phyloP scores from a whole-genome alignment of 768 basidiomycete species.

The Aureoboletus auriporus region DNA sequence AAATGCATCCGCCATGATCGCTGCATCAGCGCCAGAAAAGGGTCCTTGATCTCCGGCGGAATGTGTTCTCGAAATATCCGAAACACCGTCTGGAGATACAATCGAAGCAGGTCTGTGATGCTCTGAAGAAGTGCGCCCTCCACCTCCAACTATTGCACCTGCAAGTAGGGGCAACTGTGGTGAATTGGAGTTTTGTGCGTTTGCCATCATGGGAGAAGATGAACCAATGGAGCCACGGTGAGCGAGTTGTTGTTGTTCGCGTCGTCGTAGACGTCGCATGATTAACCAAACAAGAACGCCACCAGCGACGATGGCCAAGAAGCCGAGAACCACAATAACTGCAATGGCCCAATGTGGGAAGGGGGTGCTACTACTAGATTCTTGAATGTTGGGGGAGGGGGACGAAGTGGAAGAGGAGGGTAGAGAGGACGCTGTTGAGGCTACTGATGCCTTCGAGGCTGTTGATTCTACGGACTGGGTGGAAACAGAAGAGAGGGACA shows the following conservation, averaged over 20 bases:
- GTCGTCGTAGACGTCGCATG: constrained; percentile 61
- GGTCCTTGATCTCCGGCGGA: constrained; percentile 63
- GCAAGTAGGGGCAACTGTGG: constrained; percentile 49
- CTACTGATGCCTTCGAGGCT: constrained; percentile 36
- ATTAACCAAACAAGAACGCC: constrained; percentile 70
- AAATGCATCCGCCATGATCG: constrained; percentile 92
- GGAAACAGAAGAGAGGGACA: constrained; percentile 36
- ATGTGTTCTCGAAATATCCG: constrained; percentile 60
- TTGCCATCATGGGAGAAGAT: constrained; percentile 78
- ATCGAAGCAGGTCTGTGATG: constrained; percentile 34
- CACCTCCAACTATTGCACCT: constrained; percentile 29
- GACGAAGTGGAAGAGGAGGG: constrained; percentile 19
- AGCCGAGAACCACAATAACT: constrained; percentile 81
- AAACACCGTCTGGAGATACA: constrained; percentile 68
- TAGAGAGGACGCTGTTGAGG: constrained; percentile 33
- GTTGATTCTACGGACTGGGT: constrained; percentile 35
- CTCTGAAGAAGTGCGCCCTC: constrained; percentile 30
- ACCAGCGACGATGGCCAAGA: constrained; percentile 72
- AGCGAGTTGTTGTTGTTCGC: constrained; percentile 40
- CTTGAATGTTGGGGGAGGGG: constrained; percentile 45
- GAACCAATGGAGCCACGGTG: constrained; percentile 77
- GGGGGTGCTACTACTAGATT: constrained; percentile 27
- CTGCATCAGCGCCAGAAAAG: constrained; percentile 82
- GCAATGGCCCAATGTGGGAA: constrained; percentile 94
- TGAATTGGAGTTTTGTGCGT: constrained; percentile 40